phyloP scores from a whole-genome alignment of 768 basidiomycete genomes.

The Boletus bicolor region DNA sequence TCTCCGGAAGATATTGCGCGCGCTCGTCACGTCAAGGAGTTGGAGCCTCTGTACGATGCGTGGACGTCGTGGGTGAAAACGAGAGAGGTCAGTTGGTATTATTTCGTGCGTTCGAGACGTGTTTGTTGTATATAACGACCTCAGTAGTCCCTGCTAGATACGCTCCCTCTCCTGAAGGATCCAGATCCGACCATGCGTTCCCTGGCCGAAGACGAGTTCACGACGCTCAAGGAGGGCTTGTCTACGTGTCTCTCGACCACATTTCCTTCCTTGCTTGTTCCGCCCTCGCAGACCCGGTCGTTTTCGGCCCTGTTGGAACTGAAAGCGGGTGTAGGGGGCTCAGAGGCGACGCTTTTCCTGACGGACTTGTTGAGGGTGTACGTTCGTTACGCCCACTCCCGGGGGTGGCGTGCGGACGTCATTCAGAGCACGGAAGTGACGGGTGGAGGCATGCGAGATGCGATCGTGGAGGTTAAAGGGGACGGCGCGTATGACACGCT shows the following conservation, averaged over 20 bases:
- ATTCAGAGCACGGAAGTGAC: slow-evolving; percentile 58
- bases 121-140: slow-evolving; percentile 11
- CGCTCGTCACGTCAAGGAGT: slow-evolving; percentile 63
- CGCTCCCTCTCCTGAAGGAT: slow-evolving; percentile 60
- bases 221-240: slow-evolving; percentile 35
- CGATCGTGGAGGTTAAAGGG: slow-evolving; percentile 76
- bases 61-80: slow-evolving; percentile 66
- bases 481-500: slow-evolving; percentile 74
- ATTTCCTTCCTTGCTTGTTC: slow-evolving; percentile 73
- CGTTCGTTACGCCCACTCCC: slow-evolving; percentile 50
- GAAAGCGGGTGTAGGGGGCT: slow-evolving; percentile 46
- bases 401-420: slow-evolving; percentile 60
- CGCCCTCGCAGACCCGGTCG: slow-evolving; percentile 59
- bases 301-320: slow-evolving; percentile 85
- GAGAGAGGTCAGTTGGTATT: slow-evolving; percentile 46
- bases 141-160: slow-evolving; percentile 66
- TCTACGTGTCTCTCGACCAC: slow-evolving; percentile 32
- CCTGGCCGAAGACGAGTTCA: slow-evolving; percentile 69
- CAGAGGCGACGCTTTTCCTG: slow-evolving; percentile 45
- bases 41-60: slow-evolving; percentile 61
- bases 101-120: neutral
- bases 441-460: slow-evolving; percentile 71
- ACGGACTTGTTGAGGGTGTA: slow-evolving; percentile 83
- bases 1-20: slow-evolving; percentile 54
- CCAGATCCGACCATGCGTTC: slow-evolving; percentile 72